A percentile compares a stretch with the other conserved stretches of the same genome.
Conservation (phyloP, 1,139 yeast species). For the Arxiozyma heterogenica region DNA sequence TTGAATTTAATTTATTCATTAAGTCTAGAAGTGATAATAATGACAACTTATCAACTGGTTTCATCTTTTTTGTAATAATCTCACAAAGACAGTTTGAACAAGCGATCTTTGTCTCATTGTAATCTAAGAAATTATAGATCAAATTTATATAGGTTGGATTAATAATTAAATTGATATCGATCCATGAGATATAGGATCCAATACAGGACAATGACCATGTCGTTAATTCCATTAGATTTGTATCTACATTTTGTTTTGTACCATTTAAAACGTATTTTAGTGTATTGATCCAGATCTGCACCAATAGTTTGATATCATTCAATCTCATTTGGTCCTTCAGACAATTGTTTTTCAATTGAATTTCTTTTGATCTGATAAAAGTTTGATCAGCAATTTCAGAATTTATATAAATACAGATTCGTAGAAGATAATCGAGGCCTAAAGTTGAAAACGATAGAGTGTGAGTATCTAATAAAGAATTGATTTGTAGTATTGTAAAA, state of each 20-base stretch:
- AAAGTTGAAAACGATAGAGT: constrained; percentile 22
- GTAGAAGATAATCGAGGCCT: constrained; percentile 67
- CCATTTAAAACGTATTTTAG: constrained; percentile 31
- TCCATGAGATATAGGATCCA: constrained; percentile 91
- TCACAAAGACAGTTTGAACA: constrained; percentile 73
- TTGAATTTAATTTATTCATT: constrained; percentile 35
- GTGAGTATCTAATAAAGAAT: constrained; percentile 25
- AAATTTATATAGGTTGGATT: constrained; percentile 54
- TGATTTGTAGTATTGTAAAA: constrained; percentile 32
- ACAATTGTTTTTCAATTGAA: constrained; percentile 55
- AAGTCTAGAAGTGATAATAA: constrained; percentile 62
- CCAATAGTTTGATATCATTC: constrained; percentile 61
- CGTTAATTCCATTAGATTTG: constrained; percentile 16
- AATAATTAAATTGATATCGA: constrained; percentile 75
- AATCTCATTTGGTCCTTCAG: constrained; percentile 77
- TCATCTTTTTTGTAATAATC: constrained; percentile 86
- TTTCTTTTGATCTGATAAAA: constrained; percentile 55
- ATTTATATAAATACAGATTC: constrained; percentile 69
- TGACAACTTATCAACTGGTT: constrained; percentile 74
- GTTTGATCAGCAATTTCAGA: constrained; percentile 90
- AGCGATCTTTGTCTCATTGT: constrained; percentile 42
- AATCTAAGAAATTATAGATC: constrained; percentile 54
- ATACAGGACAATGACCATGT: constrained; percentile 35
- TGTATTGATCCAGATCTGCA: constrained; percentile 60
- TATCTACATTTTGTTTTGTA: constrained; percentile 13